These are phyloP conservation scores for Cyberlindnera meyerae DNA, from an alignment of 805 yeast genomes.

Conservation along the genomic window DNA sequence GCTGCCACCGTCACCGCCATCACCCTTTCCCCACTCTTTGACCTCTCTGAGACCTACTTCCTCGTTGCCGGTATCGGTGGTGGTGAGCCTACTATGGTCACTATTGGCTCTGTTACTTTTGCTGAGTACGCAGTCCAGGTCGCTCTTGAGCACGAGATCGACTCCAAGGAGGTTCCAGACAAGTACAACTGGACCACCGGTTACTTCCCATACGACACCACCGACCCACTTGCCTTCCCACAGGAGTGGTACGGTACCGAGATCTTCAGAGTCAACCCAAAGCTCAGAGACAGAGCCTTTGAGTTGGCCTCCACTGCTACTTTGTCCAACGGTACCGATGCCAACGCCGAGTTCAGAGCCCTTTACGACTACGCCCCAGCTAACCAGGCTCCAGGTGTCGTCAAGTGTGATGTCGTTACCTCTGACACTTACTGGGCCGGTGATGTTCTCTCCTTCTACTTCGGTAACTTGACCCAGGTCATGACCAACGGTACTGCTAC, in stretches of 20 bases:
- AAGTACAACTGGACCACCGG: conserved; percentile 16
- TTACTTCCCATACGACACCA: conserved; percentile 16
- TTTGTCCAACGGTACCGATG: conserved; percentile 11
- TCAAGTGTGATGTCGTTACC: conserved; percentile 12
- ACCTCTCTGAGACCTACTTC: conserved; percentile 12
- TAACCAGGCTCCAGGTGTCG: conserved; percentile 9
- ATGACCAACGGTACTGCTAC: conserved; percentile 15
- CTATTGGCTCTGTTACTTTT: conserved; percentile 15
- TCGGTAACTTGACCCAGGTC: conserved; percentile 12
- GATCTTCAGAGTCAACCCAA: conserved; percentile 13
- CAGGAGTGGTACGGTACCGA: conserved; percentile 15
- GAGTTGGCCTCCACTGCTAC: conserved; percentile 9
- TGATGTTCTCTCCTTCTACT: conserved; percentile 12
- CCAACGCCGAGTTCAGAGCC: conserved; percentile 10
- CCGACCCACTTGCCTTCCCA: conserved; percentile 12
- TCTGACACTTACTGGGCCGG: conserved; percentile 14
- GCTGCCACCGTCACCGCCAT: conserved; percentile 14
- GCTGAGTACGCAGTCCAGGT: conserved; percentile 15
- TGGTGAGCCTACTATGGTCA: conserved; percentile 14
- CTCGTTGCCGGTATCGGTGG: conserved; percentile 16
- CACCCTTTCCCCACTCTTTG: conserved; percentile 10
- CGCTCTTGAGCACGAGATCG: conserved; percentile 13
- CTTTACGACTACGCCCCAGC: conserved; percentile 15
- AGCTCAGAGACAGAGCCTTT: conserved; percentile 10
- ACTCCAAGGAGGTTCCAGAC: conserved; percentile 10